Evolutionary conservation across 2,329 filamentous ascomycete species (phyloP), one percentile per base, ranked within the genome.

Genomic region (Aureobasidium sp.): DNA sequence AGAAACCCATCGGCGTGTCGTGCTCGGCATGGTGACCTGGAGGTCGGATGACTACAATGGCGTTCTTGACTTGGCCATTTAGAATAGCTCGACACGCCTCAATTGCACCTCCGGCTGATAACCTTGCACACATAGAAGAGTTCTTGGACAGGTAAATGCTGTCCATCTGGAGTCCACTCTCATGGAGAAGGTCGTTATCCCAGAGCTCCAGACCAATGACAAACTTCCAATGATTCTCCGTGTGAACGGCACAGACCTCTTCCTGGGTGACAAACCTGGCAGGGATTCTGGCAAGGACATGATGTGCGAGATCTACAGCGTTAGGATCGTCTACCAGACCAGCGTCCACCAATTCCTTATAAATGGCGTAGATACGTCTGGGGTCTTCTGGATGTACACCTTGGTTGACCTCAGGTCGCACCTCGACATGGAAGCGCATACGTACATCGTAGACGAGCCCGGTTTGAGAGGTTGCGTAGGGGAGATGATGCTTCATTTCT

Each of bases 31-130:
- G 93, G 64, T 98, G 93, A 0, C 93, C 93, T 0, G 93, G 93
- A 2, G 93, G 93, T 12, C 93, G 82, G 62, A 98, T 95, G 32
- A 98, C 85, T 1, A 93, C 93, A 66, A 98, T 93, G 0, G 88
- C 90, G 64, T 98, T 98, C 68, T 94, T 95, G 49, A 96, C 86
- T 54, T 82, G 79, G 3, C 88, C 86, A 2, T 79, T 78, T 21
- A 93, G 85, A 4, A 98, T 89, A n/a, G 88, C 86, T 67, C 90
- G 86, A 71, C 90, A 95, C 0, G 90, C 95, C 70, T 98, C 93
- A 57, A 98, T 96, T 14, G 91, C 90, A 38, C 91, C 91, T 25
- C 93, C 93, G 11, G 88, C 88, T 1, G 93, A 91, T 29, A 98
- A 76, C 34, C 88, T 76, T 1, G 90, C 86, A 27, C 89, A 90